Evolutionary conservation across 495 filamentous ascomycete genomes (phyloP), one percentile per base, ranked within the genome.

Genomic region (Xylaria intraflava): DNA sequence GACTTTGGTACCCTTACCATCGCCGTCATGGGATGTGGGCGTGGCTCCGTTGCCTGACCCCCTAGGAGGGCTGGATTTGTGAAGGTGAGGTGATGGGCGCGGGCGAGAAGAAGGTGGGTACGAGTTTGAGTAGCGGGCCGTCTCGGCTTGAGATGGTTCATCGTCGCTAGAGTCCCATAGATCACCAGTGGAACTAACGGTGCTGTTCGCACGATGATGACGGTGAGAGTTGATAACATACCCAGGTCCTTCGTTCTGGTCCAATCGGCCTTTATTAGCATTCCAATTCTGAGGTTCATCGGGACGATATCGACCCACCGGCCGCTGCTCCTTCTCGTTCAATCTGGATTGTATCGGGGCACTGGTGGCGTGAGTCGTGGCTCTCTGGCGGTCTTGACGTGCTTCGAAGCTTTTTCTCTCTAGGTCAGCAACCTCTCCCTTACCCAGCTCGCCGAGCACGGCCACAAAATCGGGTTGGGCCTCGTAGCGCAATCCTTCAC

Each of bases 391-490:
- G 7, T 65, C 68, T 58, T 62, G 75, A 64, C 85, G 75, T 22
- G 84, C 73, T 51, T 80, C 74, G 5, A 72, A 64, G 22, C 82
- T 85, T 46, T 71, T 68, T 35, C 72, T 68, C 0, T 83, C 82
- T 41, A 78, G 77, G 33, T 79, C 76, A 49, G 78, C 70, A 50
- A 89, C 82, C 29, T 88, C 73, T 33, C 83, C 76, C 16, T 72
- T 74, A 0, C 75, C 73, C 39, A 88, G 64, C 24, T 82, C 77
- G 9, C 85, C 79, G 11, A 89, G 72, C 14, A 89, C 74, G 44
- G 84, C 85, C 7, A 89, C 84, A 55, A 83, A 84, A 19, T 82
- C 80, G 0, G 77, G 78, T 6, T 75, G 64, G n/a, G 85, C 85
- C 62, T 89, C 85, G 57, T 85, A 89, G 24, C 85, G 77, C 48